Percentiles rank a stretch among this genome's conserved stretches.
Conservation (phyloP, 352 stramenopile species). For the Globisporangium paroecandrum region DNA sequence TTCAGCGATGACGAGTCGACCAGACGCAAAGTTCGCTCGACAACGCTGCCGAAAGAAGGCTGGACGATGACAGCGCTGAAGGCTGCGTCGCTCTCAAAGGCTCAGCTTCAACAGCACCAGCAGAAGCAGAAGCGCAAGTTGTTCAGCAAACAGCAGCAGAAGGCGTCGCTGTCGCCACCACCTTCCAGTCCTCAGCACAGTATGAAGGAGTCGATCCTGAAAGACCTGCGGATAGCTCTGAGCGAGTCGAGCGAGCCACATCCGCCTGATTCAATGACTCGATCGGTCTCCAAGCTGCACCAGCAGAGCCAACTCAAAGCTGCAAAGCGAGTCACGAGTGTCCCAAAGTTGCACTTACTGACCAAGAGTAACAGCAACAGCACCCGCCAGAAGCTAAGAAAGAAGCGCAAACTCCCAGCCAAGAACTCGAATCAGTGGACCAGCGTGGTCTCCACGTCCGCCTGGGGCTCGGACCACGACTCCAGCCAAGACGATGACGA, state of each 20-base stretch:
- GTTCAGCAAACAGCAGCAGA: not conserved
- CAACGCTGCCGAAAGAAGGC: constrained; percentile 3
- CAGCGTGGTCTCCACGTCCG: constrained; percentile 2
- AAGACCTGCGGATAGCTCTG: not conserved
- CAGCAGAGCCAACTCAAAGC: not conserved
- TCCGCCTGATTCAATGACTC: not conserved
- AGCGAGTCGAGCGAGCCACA: not conserved
- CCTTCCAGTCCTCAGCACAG: not conserved
- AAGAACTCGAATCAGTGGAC: constrained; percentile 31
- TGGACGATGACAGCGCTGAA: not conserved
- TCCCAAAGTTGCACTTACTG: constrained; percentile 28
- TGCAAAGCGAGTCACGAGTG: constrained; percentile 4
- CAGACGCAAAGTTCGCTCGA: not conserved
- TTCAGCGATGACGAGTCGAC: constrained; percentile 10
- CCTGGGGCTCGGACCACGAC: constrained; percentile 3
- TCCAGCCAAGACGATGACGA: constrained; percentile 12
- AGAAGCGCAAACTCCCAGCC: constrained; percentile 14
- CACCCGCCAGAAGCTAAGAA: not conserved
- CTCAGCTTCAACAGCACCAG: not conserved
- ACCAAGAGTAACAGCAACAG: constrained; percentile 10
- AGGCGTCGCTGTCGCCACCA: not conserved
- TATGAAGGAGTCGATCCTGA: constrained; percentile 14
- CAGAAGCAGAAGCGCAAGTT: not conserved
- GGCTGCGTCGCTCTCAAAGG: constrained; percentile 4
- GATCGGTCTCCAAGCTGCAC: not conserved